phyloP scores from a whole-genome alignment of 192 early-diverging fungal genomes.

The Allomyces arbusculus region DNA sequence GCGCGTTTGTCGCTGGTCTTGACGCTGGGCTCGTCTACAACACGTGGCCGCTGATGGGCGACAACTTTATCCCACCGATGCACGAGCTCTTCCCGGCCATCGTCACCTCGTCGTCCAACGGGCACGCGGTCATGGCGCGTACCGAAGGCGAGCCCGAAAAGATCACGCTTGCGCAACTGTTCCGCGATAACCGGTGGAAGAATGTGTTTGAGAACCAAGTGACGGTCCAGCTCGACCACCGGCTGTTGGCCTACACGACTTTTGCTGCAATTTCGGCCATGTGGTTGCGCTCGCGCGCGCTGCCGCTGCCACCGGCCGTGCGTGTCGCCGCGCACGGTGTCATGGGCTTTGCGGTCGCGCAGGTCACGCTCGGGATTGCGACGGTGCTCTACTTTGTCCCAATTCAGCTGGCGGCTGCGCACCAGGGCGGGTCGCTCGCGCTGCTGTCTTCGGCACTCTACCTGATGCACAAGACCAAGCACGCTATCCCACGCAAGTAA shows the following conservation, averaged over 20 bases:
- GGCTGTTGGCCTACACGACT: conserved; percentile 72
- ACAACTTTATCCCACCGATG: conserved; percentile 51
- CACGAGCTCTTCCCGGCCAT: conserved; percentile 23
- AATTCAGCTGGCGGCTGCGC: conserved; percentile 73
- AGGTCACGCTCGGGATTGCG: conserved; percentile 75
- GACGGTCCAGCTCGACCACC: conserved; percentile 88
- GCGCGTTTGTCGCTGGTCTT: conserved; percentile 86
- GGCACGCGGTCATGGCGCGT: neutral
- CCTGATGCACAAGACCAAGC: conserved; percentile 46
- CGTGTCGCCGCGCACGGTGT: conserved; percentile 50
- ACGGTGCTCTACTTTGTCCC: conserved; percentile 90
- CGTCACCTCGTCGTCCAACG: neutral
- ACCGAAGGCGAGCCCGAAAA: conserved; percentile 1
- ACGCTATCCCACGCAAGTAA: neutral
- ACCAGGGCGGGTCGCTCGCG: conserved; percentile 80
- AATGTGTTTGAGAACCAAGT: conserved; percentile 87
- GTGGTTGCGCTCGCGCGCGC: conserved; percentile 47
- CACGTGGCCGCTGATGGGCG: conserved; percentile 90
- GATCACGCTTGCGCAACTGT: neutral
- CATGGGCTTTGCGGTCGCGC: conserved; percentile 48
- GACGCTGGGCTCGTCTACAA: conserved; percentile 95
- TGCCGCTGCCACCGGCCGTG: conserved; percentile 47
- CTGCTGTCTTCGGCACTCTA: conserved; percentile 61
- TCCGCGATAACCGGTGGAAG: conserved; percentile 41
- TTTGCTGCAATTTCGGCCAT: conserved; percentile 45